Evolutionary conservation across 208 protist genomes (phyloP).

Genomic region (Acanthamoeba castellanii): DNA sequence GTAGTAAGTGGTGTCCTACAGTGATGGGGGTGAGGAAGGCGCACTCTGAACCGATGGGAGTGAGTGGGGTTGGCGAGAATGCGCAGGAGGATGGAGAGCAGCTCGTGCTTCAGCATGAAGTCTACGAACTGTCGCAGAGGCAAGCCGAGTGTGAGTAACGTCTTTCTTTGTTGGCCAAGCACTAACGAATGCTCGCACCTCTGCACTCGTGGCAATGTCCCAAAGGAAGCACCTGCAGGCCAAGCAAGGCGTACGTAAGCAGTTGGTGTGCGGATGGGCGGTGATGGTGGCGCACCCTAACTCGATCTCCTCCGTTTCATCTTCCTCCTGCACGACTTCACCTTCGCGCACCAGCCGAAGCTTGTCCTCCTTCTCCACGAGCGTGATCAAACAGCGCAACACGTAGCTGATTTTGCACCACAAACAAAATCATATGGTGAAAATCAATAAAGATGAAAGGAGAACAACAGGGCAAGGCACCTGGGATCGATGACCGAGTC

Average conservation of each 20-base stretch:
- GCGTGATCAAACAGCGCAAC: neutral
- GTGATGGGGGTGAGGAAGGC: neutral
- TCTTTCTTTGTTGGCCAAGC: too few species aligned
- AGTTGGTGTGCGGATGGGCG: neutral
- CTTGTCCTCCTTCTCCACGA: neutral
- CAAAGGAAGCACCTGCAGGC: constrained; percentile 4
- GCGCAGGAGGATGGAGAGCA: constrained; percentile 21
- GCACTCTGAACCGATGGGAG: neutral
- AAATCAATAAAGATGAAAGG: neutral
- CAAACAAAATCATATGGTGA: neutral
- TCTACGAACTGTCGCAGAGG: neutral
- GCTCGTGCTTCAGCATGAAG: constrained; percentile 28
- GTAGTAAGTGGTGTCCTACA: neutral
- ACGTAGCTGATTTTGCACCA: neutral
- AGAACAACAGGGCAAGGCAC: neutral
- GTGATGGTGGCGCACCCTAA: neutral
- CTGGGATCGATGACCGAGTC: neutral
- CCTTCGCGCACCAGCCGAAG: neutral
- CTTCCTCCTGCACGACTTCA: neutral
- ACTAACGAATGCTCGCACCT: neutral
- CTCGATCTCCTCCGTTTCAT: constrained; percentile 33
- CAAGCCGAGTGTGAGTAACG: neutral
- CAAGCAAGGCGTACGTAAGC: neutral
- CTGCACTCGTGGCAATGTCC: neutral
- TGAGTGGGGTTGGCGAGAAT: neutral